A percentile compares a stretch with the other conserved stretches of the same genome.
phyloP scores from a whole-genome alignment of 176 grass and related monocot genomes.

The Juncus inflexus region DNA sequence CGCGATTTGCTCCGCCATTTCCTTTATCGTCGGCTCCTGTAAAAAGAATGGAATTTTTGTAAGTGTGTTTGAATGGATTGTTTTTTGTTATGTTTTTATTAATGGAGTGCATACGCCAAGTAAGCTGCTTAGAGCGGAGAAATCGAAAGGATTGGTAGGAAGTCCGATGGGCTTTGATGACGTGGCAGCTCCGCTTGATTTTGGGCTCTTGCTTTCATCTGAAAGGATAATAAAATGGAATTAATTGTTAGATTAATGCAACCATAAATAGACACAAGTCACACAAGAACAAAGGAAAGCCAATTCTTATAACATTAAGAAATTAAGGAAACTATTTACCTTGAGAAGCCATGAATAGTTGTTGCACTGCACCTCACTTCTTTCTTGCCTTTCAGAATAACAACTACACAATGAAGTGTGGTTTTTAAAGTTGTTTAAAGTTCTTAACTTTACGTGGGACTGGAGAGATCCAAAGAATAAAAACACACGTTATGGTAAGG shows the following conservation, averaged over 20 bases:
- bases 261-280: neutral
- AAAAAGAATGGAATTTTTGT: neutral
- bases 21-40: slow-evolving; percentile 88
- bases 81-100: too few species aligned
- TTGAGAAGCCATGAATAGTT: slow-evolving; percentile 32
- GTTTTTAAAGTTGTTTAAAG: neutral
- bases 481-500: slow-evolving; percentile 6
- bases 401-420: too few species aligned
- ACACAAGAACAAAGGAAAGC: neutral
- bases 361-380: too few species aligned
- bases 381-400: too few species aligned
- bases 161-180: slow-evolving; percentile 23
- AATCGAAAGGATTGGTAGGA: slow-evolving; percentile 70
- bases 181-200: slow-evolving; percentile 16
- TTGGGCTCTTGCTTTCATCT: slow-evolving; percentile 51
- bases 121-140: slow-evolving; percentile 73
- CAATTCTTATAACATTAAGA: neutral
- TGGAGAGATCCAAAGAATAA: slow-evolving; percentile 12
- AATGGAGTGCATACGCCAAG: slow-evolving; percentile 51
- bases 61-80: too few species aligned
- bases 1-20: slow-evolving; percentile 96
- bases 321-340: slow-evolving; percentile 2
- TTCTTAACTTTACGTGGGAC: slow-evolving; percentile 18
- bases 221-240: slow-evolving; percentile 12
- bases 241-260: neutral